Conservation (phyloP, 2,329 filamentous ascomycete species). For the Clarireedia homoeocarpa region DNA sequence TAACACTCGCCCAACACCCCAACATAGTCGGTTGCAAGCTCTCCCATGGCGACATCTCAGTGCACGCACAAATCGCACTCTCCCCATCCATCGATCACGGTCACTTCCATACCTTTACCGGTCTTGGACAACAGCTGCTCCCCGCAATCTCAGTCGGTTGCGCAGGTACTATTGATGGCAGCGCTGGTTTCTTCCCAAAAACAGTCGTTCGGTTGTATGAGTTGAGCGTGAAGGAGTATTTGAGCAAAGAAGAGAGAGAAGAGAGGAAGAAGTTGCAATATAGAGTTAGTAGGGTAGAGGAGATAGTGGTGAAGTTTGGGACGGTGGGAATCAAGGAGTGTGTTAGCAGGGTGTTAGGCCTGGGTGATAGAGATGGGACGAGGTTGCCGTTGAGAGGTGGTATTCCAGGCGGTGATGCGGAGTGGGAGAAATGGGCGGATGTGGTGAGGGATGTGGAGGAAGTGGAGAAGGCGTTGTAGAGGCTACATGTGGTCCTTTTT, state of each 20-base stretch:
- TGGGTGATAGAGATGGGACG: conserved; percentile 52
- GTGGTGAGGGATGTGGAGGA: conserved; percentile 23
- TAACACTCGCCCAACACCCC: conserved; percentile 47
- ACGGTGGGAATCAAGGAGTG: conserved; percentile 60
- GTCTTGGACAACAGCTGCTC: conserved; percentile 57
- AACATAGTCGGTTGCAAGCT: conserved; percentile 66
- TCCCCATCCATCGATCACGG: conserved; percentile 51
- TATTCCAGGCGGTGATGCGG: conserved; percentile 41
- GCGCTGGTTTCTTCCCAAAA: conserved; percentile 57
- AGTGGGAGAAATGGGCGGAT: conserved; percentile 43
- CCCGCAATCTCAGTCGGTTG: conserved; percentile 55
- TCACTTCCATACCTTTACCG: conserved; percentile 54
- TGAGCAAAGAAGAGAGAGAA: conserved; percentile 35
- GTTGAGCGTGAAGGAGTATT: conserved; percentile 33
- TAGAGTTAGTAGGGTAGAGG: conserved; percentile 52
- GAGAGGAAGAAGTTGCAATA: conserved; percentile 51
- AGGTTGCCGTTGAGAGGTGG: conserved; percentile 51
- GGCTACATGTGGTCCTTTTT: not conserved
- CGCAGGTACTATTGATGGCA: conserved; percentile 58
- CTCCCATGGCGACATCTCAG: conserved; percentile 59
- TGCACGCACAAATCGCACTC: conserved; percentile 52
- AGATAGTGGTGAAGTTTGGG: conserved; percentile 51
- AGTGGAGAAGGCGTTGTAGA: conserved; percentile 26
- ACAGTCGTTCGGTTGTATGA: conserved; percentile 51
- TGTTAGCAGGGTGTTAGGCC: conserved; percentile 47